These are phyloP conservation scores for Lipomyces spencermartinsiae DNA, from an alignment of 805 yeast species.

Conservation along the genomic window DNA sequence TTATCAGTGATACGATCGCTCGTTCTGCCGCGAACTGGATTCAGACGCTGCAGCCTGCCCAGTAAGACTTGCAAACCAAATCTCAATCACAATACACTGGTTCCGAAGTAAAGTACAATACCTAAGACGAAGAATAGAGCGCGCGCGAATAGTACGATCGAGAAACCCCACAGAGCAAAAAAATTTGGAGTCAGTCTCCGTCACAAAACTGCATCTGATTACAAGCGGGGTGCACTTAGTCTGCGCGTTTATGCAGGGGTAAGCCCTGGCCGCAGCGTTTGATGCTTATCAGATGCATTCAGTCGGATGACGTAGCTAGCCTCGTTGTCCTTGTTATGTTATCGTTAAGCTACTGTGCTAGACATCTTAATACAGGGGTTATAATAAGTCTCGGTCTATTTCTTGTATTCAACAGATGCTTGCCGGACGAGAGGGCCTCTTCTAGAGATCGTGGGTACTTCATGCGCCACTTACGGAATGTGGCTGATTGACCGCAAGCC, in stretches of 20 bases:
- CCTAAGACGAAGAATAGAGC: no score
- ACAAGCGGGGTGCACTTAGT: background rate
- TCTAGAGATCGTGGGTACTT: no score
- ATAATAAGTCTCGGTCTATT: background rate
- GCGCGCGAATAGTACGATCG: background rate
- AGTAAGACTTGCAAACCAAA: no score
- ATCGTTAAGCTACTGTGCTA: background rate
- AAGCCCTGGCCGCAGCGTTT: background rate
- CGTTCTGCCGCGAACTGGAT: no score
- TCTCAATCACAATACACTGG: no score
- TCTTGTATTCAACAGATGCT: background rate
- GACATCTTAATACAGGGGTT: background rate
- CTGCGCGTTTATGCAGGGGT: slow-evolving; percentile 2
- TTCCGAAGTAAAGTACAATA: no score
- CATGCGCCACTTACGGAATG: no score
- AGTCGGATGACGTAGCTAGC: background rate
- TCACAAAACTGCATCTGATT: background rate
- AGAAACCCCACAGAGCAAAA: background rate
- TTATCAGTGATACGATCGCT: no score
- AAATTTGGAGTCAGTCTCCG: background rate
- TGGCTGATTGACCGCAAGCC: no score
- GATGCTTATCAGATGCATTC: background rate
- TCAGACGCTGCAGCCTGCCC: no score
- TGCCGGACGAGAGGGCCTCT: no score
- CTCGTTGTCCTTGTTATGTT: background rate